phyloP scores from a whole-genome alignment of 768 basidiomycete genomes.

The Auriculariales sp. region DNA sequence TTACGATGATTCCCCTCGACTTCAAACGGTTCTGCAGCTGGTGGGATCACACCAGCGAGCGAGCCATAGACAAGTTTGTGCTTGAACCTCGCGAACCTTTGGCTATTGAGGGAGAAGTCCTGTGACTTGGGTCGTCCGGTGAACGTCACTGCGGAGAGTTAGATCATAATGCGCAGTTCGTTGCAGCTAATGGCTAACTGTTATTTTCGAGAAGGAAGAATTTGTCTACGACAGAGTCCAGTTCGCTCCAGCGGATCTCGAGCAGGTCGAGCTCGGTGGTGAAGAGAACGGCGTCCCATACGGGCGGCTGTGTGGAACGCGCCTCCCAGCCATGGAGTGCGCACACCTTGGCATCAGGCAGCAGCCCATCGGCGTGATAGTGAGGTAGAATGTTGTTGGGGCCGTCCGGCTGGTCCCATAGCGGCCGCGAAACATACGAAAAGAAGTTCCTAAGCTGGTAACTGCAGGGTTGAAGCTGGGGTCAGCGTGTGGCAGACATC shows the following conservation, averaged over 20 bases:
- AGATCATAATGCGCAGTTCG: not conserved
- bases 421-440: constrained; percentile 41
- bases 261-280: constrained; percentile 49
- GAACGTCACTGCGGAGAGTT: constrained; percentile 24
- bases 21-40: constrained; percentile 24
- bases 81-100: constrained; percentile 33
- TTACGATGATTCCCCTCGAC: constrained; percentile 34
- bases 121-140: constrained; percentile 42
- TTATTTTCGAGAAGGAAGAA: constrained; percentile 52
- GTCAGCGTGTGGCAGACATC: too few species aligned
- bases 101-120: constrained; percentile 31
- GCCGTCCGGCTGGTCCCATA: constrained; percentile 42
- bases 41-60: constrained; percentile 16
- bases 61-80: constrained; percentile 38
- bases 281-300: constrained; percentile 47
- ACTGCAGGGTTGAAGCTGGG: too few species aligned
- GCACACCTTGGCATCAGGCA: constrained; percentile 29
- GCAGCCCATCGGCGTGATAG: constrained; percentile 40
- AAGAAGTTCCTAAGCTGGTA: constrained; percentile 37
- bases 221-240: constrained; percentile 37
- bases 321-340: constrained; percentile 39
- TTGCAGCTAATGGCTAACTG: constrained; percentile 6
- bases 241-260: constrained; percentile 48
- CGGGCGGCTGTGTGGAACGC: constrained; percentile 14
- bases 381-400: constrained; percentile 35